phyloP scores from a whole-genome alignment of 768 basidiomycete genomes.

The Hebeloma cylindrosporum region DNA sequence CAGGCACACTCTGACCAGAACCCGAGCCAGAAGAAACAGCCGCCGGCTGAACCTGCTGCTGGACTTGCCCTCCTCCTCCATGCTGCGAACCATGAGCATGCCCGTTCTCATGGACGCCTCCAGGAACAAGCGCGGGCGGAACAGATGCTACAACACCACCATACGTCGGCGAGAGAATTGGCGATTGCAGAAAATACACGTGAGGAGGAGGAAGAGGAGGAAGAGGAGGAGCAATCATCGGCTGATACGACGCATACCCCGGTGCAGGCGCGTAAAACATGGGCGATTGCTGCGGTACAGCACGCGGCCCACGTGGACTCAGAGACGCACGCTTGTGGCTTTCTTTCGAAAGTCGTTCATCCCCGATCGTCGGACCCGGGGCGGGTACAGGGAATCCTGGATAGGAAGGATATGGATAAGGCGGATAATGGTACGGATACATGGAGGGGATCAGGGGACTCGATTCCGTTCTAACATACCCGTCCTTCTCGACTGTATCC shows the following conservation, averaged over 20 bases:
- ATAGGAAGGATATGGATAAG: slow-evolving; percentile 31
- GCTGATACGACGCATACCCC: slow-evolving; percentile 33
- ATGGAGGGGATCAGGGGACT: slow-evolving; percentile 28
- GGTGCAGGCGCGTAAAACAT: slow-evolving; percentile 24
- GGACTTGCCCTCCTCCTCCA: too few species aligned
- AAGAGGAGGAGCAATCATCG: slow-evolving; percentile 28
- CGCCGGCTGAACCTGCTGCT: too few species aligned
- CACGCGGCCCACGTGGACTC: slow-evolving; percentile 1
- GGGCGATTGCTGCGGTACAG: slow-evolving; percentile 7
- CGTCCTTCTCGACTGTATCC: neutral
- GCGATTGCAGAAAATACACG: slow-evolving; percentile 22
- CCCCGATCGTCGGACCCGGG: slow-evolving; percentile 14
- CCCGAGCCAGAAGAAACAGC: too few species aligned
- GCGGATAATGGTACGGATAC: slow-evolving; percentile 28
- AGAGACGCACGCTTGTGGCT: neutral
- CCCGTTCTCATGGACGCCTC: slow-evolving; percentile 3
- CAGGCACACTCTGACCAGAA: too few species aligned
- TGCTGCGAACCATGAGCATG: slow-evolving; percentile 2
- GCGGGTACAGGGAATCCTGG: slow-evolving; percentile 24
- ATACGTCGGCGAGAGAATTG: neutral
- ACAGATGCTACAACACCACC: neutral
- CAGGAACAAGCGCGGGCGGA: slow-evolving; percentile 12
- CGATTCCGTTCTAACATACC: slow-evolving; percentile 4
- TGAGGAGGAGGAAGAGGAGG: too few species aligned
- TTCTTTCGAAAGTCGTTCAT: slow-evolving; percentile 17